These are phyloP conservation scores for Primulina huaijiensis DNA, from an alignment of 257 asterid genomes.

Conservation along the genomic window DNA sequence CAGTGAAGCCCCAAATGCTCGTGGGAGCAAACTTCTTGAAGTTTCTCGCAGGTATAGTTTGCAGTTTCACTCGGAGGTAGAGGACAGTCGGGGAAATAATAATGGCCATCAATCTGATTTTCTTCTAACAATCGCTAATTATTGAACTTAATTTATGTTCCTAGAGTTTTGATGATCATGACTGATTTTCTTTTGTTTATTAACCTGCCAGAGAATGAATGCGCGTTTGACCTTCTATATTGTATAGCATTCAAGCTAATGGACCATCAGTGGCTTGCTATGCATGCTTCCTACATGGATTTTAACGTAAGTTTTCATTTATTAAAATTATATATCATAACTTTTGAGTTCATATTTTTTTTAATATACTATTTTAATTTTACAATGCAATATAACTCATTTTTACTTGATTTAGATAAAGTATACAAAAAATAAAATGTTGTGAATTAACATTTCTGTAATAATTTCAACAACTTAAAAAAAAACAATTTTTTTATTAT, in stretches of 20 bases:
- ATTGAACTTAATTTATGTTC: not conserved
- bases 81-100: too few species aligned
- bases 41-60: conserved; percentile 75
- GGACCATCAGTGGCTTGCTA: conserved; percentile 94
- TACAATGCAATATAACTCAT: too few species aligned
- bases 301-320: conserved; percentile 62
- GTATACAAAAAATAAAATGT: not conserved
- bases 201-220: conserved; percentile 69
- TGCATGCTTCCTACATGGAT: conserved; percentile 99
- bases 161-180: conserved; percentile 1
- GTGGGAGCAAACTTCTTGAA: conserved; percentile 94
- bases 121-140: not conserved
- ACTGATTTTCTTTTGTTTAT: conserved; percentile 19
- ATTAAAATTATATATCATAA: not conserved
- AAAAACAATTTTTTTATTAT: not conserved
- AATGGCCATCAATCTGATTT: not conserved
- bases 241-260: conserved; percentile 96
- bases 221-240: conserved; percentile 90
- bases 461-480: too few species aligned
- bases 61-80: too few species aligned
- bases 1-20: conserved; percentile 87
- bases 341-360: not conserved
- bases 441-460: too few species aligned
- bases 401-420: too few species aligned
- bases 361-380: not conserved